Percentiles rank a stretch among this genome's conserved stretches.
phyloP scores from a whole-genome alignment of 305 asterid species.

The Rubia peregrina region DNA sequence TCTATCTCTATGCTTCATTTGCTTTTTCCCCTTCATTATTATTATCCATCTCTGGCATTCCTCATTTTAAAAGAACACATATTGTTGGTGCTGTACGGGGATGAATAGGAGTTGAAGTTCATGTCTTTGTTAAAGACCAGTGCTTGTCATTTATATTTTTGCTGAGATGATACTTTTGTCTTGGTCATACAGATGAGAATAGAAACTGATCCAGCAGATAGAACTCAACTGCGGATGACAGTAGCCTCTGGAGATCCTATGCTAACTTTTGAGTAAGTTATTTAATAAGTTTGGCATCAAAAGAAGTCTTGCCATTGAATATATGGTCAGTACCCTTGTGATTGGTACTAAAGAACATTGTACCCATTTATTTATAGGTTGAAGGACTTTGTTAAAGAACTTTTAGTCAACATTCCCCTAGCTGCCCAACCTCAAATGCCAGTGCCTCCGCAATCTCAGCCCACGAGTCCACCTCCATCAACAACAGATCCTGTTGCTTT shows the following conservation, averaged over 20 bases:
- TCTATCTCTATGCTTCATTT: not conserved
- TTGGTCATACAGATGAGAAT: slow-evolving; percentile 58
- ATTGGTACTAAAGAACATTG: slow-evolving; percentile 1
- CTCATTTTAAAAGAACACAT: not conserved
- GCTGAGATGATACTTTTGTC: slow-evolving; percentile 4
- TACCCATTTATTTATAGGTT: slow-evolving; percentile 36
- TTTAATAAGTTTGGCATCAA: not conserved
- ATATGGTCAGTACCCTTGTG: not conserved
- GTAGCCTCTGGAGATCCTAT: slow-evolving; percentile 91
- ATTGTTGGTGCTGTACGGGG: not conserved
- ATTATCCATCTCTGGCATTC: not conserved
- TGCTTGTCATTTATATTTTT: not conserved
- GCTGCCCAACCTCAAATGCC: slow-evolving; percentile 49
- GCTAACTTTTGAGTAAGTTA: slow-evolving; percentile 79
- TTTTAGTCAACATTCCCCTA: slow-evolving; percentile 56
- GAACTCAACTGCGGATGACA: slow-evolving; percentile 96
- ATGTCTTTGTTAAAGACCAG: not conserved
- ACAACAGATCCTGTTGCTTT: slow-evolving; percentile 79
- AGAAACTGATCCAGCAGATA: slow-evolving; percentile 98
- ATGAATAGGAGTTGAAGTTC: not conserved
- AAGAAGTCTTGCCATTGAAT: not conserved
- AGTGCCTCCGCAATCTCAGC: slow-evolving; percentile 46
- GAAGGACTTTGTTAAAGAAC: slow-evolving; percentile 93
- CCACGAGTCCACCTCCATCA: slow-evolving; percentile 42
- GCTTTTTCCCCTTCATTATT: not conserved